Conservation (phyloP, 352 stramenopile genomes). For the Phytophthora tubulina region DNA sequence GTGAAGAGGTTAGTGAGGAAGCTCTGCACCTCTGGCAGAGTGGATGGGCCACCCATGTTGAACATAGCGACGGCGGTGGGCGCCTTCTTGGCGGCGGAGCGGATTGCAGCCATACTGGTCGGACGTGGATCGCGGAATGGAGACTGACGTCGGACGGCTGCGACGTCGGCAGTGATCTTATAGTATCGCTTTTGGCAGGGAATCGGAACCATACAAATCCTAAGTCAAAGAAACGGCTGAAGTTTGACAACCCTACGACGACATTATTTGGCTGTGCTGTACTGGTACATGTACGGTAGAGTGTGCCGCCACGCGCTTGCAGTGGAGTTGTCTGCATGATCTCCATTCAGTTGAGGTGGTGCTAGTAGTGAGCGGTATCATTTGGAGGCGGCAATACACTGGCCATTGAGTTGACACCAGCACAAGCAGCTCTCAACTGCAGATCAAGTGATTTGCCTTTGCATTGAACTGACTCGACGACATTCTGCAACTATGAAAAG, state of each 20-base stretch:
- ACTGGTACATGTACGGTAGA: too few relatives aligned
- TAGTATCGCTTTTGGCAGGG: constrained; percentile 24
- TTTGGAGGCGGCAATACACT: not conserved
- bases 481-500: not conserved
- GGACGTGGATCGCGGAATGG: constrained; percentile 19
- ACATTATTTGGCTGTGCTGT: not conserved
- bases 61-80: constrained; percentile 92
- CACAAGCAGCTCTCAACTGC: not conserved
- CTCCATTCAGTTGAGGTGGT: not conserved
- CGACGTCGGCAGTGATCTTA: constrained; percentile 28
- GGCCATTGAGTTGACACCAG: not conserved
- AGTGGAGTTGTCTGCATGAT: constrained; percentile 1
- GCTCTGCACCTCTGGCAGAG: constrained; percentile 93
- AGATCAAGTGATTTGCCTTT: constrained; percentile 24
- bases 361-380: constrained; percentile 5
- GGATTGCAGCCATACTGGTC: constrained; percentile 29
- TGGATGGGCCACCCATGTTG: constrained; percentile 98
- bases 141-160: constrained; percentile 17
- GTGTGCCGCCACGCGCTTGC: constrained; percentile 7
- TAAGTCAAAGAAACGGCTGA: constrained; percentile 17
- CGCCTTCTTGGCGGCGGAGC: constrained; percentile 49
- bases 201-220: constrained; percentile 1
- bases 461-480: constrained; percentile 14
- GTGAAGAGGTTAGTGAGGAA: constrained; percentile 99
- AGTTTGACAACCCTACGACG: constrained; percentile 15